Evolutionary conservation across 345 rosid genomes (phyloP), one percentile per base, ranked within the genome.

Genomic region (Brassica carinata): DNA sequence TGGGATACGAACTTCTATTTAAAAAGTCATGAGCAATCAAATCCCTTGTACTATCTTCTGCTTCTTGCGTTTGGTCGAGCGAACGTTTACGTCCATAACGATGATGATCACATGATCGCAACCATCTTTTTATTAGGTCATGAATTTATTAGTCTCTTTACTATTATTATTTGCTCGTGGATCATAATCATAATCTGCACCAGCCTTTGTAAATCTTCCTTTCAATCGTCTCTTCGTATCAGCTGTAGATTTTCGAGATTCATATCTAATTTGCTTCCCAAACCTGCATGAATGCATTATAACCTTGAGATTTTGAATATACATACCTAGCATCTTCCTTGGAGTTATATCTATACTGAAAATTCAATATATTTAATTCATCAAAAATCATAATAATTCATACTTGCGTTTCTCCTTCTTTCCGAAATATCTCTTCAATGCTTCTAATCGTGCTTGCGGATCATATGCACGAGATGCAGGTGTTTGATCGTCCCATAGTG

Each of bases 121-220:
- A 30, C 18, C 64, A 67, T 79, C 40, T 79, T 17, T 73, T 43
- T 69, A 74, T 45, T 67, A 15, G 31, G 11, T 40, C 74, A 17
- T 73, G 30, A n/a, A 68, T 31, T 48, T 62, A 51, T 34, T 33
- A 68, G 33, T 62, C 53, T 14, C 27, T 30, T 82, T 59, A 18
- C 53, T 13, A 19, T 5, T 34, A 11, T 74, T 2, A 69, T 55
- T 51, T 59, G 40, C 65, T 59, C 72, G 17, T 64, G 83, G 83
- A 30, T 80, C 83, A 70, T 48, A 80, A 64, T 80, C 79, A 64
- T 75, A 80, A 1, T 64, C 83, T n/a, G 75, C 79, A 64, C 62
- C 83, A 80, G 75, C 83, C 75, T 80, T 80, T 2, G 62, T 57
- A 75, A 80, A 80, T 75, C 79, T 75, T 53, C 83, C 79, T 80